Base-by-base conservation (phyloP, 208 protist species). In the Balamuthia mandrillaris region DNA sequence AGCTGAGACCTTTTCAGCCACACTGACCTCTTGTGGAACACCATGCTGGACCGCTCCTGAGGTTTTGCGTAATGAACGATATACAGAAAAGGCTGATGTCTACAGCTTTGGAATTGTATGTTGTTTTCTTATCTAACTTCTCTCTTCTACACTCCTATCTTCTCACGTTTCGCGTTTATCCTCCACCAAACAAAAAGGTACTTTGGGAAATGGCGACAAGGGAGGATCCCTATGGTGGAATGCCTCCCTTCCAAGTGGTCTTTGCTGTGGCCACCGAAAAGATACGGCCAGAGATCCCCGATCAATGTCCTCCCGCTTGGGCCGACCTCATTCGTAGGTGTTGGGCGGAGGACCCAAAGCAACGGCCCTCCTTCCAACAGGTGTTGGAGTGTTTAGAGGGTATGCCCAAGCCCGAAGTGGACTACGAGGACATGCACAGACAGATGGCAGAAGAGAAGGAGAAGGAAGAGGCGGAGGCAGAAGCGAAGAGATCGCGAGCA, bases 191-290 rank as follows among this genome's bases (percentile, higher is more conserved):
- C n/a, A n/a, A n/a, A n/a, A n/a, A n/a, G 29, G 68, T 78, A 9
- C 24, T 78, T 24, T 78, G 68, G 68, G 68, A 83, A 37, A 68
- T 49, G 27, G 33, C 66, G 24, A 83, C 75, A 16, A 35, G 75
- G 9, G 31, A 83, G 42, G 75, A 83, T 18, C 75, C 75, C 3
- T 54, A 83, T 41, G 37, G n/a, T n/a, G 52, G 41, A 49, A 83
- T 83, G 75, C 75, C 75, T 0, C 75, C 75, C 16, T 83, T 83
- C 39, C 75, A 83, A 44, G 68, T 78, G 21, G 75, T 83, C 41
- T 44, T 83, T 3, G 75, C 44, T 18, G 75, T 83, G 52, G 75
- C 52, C 12, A 56, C 75, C 31, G 52, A 68, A 24, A 24, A 51
- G 12, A 33, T 83, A 37, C 47, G 75, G 35, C 75, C 75, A 3